Percentiles rank a stretch among this genome's conserved stretches.
Conservation (phyloP, 75 land plant genomes). For the Larix kaempferi region DNA sequence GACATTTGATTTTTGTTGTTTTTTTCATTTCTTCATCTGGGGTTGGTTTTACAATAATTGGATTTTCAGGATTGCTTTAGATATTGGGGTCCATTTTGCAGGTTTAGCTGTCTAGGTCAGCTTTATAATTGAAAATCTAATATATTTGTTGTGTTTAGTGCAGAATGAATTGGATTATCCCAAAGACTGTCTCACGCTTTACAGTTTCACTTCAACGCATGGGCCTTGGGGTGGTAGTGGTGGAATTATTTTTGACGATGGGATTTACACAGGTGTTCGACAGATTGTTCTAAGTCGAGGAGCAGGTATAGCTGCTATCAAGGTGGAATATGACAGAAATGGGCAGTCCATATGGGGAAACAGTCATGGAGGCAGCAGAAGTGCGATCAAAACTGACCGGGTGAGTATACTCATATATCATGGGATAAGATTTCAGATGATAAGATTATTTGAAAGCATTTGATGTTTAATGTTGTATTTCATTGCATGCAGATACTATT, state of each 20-base stretch:
- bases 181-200: neutral
- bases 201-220: slow-evolving; percentile 10
- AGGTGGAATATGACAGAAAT: slow-evolving; percentile 33
- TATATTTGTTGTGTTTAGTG: neutral
- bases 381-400: slow-evolving; percentile 29
- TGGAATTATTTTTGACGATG: slow-evolving; percentile 42
- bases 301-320: slow-evolving; percentile 30
- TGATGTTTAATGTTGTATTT: neutral
- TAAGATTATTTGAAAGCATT: neutral
- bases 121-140: no score
- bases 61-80: slow-evolving; percentile 4
- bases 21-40: neutral
- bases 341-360: slow-evolving; percentile 35
- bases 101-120: slow-evolving; percentile 22
- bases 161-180: neutral
- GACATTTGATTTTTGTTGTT: neutral
- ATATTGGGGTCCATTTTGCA: slow-evolving; percentile 12
- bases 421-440: neutral
- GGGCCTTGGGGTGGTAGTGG: slow-evolving; percentile 56
- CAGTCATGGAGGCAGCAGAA: slow-evolving; percentile 32
- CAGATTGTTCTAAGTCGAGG: slow-evolving; percentile 34
- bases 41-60: neutral
- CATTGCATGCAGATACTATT: slow-evolving; percentile 27
- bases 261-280: slow-evolving; percentile 32
- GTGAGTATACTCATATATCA: neutral